phyloP scores from a whole-genome alignment of 345 rosid genomes.

The Brassica juncea region DNA sequence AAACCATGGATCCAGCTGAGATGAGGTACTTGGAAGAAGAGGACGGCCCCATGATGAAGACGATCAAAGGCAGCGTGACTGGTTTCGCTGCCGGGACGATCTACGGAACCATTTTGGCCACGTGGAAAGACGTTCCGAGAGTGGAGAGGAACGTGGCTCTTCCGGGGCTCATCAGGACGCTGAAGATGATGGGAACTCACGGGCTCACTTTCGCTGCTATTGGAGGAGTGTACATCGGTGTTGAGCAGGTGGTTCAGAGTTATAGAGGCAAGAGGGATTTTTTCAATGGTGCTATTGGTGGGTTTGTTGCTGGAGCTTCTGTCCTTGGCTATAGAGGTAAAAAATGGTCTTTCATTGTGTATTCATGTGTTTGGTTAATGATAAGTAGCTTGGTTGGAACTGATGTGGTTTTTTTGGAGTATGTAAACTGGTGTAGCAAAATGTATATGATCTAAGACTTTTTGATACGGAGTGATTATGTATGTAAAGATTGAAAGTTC shows the following conservation, averaged over 20 bases:
- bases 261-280: slow-evolving; percentile 84
- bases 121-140: slow-evolving; percentile 96
- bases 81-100: slow-evolving; percentile 83
- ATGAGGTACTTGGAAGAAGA: slow-evolving; percentile 84
- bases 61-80: slow-evolving; percentile 78
- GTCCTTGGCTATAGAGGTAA: slow-evolving; percentile 85
- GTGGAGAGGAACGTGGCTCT: slow-evolving; percentile 95
- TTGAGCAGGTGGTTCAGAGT: slow-evolving; percentile 82
- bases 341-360: slow-evolving; percentile 1
- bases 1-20: slow-evolving; percentile 75
- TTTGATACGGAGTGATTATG: not conserved
- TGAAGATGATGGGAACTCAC: slow-evolving; percentile 94
- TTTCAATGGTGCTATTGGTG: slow-evolving; percentile 89
- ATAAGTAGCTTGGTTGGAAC: slow-evolving; percentile 15
- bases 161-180: slow-evolving; percentile 83
- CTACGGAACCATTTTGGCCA: slow-evolving; percentile 86
- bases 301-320: slow-evolving; percentile 93
- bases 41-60: slow-evolving; percentile 71
- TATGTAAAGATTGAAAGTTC: not conserved
- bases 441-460: slow-evolving; percentile 5
- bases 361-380: not conserved
- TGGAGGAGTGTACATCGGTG: slow-evolving; percentile 97
- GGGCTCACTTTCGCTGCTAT: slow-evolving; percentile 94
- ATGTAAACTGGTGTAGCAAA: not conserved
- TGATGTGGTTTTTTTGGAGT: not conserved